Evolutionary conservation across 2,329 filamentous ascomycete species (phyloP).

Genomic region (Venturiaceae sp.): DNA sequence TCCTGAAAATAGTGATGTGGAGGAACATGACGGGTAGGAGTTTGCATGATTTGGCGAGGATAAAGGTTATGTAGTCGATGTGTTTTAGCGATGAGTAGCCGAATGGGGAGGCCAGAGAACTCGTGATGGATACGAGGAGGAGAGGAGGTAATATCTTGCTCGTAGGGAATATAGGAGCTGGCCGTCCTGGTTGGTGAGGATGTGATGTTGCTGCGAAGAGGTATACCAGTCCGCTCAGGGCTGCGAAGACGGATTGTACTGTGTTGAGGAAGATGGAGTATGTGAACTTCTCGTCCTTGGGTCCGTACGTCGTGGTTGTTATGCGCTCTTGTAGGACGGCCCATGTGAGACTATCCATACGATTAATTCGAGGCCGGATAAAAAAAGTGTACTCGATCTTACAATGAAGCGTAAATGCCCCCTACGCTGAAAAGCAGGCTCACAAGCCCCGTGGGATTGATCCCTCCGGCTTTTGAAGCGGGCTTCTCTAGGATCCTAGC

Average conservation of each 20-base stretch:
- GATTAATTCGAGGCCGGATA: background rate
- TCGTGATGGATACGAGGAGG: conserved; percentile 75
- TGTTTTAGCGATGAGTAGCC: conserved; percentile 87
- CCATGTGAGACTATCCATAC: conserved; percentile 64
- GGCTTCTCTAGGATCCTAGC: background rate
- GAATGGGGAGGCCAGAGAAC: conserved; percentile 85
- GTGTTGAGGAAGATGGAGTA: conserved; percentile 96
- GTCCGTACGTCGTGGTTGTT: conserved; percentile 80
- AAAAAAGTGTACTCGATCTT: conserved; percentile 18
- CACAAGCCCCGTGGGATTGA: background rate
- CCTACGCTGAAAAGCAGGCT: conserved; percentile 71
- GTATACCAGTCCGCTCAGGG: conserved; percentile 72
- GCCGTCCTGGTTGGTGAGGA: conserved; percentile 40
- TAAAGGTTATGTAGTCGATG: conserved; percentile 97
- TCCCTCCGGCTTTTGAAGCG: background rate
- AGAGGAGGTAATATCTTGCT: conserved; percentile 66
- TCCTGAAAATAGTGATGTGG: conserved; percentile 84
- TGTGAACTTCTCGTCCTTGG: conserved; percentile 60
- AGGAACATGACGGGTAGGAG: conserved; percentile 97
- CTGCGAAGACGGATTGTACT: conserved; percentile 84
- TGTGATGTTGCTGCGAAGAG: conserved; percentile 42
- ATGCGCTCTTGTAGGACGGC: conserved; percentile 94
- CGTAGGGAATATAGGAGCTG: conserved; percentile 64
- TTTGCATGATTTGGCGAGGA: conserved; percentile 97
- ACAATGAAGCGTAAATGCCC: conserved; percentile 97